Evolutionary conservation across 176 grass and related monocot genomes (phyloP).

Genomic region (Paspalum notatum): DNA sequence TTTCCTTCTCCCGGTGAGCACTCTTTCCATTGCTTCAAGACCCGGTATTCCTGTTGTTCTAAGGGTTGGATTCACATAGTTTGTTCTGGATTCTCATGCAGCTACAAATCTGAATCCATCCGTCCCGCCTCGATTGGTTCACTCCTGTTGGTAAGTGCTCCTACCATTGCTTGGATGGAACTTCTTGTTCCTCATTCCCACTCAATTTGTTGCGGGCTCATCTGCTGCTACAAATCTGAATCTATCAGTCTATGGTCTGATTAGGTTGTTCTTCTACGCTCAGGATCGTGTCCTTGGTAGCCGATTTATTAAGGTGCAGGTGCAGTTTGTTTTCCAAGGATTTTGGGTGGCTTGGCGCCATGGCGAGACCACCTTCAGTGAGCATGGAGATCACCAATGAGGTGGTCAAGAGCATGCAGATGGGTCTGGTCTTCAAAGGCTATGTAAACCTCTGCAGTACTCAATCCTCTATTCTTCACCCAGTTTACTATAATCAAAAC

Average conservation of each 20-base stretch:
- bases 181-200: background rate
- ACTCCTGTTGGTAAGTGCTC: background rate
- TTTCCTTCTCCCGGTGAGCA: too few relatives aligned
- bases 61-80: too few relatives aligned
- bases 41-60: too few relatives aligned
- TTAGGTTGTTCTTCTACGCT: background rate
- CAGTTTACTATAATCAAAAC: background rate
- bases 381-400: conserved; percentile 82
- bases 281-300: background rate
- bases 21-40: too few relatives aligned
- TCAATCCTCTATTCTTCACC: background rate
- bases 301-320: background rate
- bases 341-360: background rate
- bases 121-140: background rate
- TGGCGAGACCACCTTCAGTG: conserved; percentile 22
- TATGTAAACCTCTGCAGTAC: conserved; percentile 46
- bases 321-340: background rate
- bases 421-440: conserved; percentile 78
- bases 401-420: conserved; percentile 91
- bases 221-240: background rate
- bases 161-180: background rate
- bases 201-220: background rate
- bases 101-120: background rate
- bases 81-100: too few relatives aligned
- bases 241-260: background rate